Percentiles rank a stretch among this genome's conserved stretches.
Conservation (phyloP, 2,329 filamentous ascomycete species). For the Aspergillus quadricinctus region DNA sequence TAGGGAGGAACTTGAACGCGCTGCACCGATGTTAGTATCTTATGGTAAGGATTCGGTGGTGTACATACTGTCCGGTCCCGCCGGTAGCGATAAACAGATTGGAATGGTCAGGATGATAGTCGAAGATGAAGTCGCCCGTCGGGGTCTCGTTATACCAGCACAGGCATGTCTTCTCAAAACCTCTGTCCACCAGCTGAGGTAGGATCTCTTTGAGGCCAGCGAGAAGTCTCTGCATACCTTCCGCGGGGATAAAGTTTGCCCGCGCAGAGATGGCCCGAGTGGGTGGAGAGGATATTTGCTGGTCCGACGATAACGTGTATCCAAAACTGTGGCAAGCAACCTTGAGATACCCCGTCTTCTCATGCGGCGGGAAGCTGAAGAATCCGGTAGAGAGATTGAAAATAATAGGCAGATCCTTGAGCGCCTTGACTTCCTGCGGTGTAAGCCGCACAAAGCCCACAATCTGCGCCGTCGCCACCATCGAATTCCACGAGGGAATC, state of each 20-base stretch:
- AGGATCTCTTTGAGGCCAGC: slow-evolving; percentile 55
- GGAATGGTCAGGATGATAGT: slow-evolving; percentile 58
- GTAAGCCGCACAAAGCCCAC: slow-evolving; percentile 71
- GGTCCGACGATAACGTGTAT: slow-evolving; percentile 39
- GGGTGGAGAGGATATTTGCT: slow-evolving; percentile 19
- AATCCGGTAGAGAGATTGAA: slow-evolving; percentile 42
- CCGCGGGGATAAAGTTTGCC: slow-evolving; percentile 36
- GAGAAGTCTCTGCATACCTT: slow-evolving; percentile 56
- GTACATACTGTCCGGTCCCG: slow-evolving; percentile 26
- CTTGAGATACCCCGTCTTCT: slow-evolving; percentile 47
- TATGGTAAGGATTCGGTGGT: too few relatives aligned
- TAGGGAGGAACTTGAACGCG: slow-evolving; percentile 60
- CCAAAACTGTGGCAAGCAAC: slow-evolving; percentile 64
- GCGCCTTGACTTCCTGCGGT: slow-evolving; percentile 58
- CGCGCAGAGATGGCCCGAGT: slow-evolving; percentile 15
- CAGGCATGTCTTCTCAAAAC: slow-evolving; percentile 55
- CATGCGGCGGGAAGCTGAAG: slow-evolving; percentile 46
- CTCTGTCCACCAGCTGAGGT: slow-evolving; percentile 53
- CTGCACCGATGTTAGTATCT: slow-evolving; percentile 15
- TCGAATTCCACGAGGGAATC: slow-evolving; percentile 67
- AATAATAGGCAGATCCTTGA: slow-evolving; percentile 62
- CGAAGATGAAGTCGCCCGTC: slow-evolving; percentile 63
- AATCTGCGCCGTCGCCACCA: slow-evolving; percentile 71
- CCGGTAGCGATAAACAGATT: slow-evolving; percentile 28
- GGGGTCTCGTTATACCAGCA: slow-evolving; percentile 72